Evolutionary conservation across 2,329 filamentous ascomycete species (phyloP), one percentile per base, ranked within the genome.

Genomic region (Pyrenophora teres): DNA sequence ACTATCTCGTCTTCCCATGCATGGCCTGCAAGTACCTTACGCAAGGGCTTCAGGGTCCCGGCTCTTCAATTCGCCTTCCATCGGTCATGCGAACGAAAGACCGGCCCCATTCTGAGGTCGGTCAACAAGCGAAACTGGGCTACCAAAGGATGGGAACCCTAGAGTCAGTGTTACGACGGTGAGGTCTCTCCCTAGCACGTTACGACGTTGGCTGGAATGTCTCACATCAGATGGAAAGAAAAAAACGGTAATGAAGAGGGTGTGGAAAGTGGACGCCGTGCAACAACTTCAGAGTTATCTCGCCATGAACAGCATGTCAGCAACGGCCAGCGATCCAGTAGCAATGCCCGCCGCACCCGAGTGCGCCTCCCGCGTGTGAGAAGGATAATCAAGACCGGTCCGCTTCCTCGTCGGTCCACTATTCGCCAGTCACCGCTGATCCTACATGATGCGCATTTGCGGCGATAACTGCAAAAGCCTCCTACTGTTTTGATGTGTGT

Each of bases 1-100:
- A 52, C 60, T 56, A 16, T 50, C 46, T 56, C 51, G 37, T 56
- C 47, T 64, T 60, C 59, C 61, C 63, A 60, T 68, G 66, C 68
- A 57, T 67, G 33, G 44, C 63, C 63, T 72, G 68, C 68, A 63
- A 48, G 63, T 58, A 59, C 53, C 52, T 38, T 42, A 48, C 57
- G 46, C 54, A 46, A 50, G 55, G 62, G 47, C 54, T 52, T 57
- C 54, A 50, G 43, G 23, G 43, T 33, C 43, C 46, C 49, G 42
- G 35, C 47, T 36, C 44, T 62, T 61, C 46, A 56, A 72, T 73
- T 73, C 64, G 70, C 58, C 57, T 52, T 30, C 30, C n/a, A 6
- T 27, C 46, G 62, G 57, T 71, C 66, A 71, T 73, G 71, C 71
- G 70, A 73, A 71, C 70, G 49, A 54, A 64, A 53, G 50, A 32